Evolutionary conservation across 2,329 filamentous ascomycete species (phyloP).

Genomic region (Trichoderma guizhouense): DNA sequence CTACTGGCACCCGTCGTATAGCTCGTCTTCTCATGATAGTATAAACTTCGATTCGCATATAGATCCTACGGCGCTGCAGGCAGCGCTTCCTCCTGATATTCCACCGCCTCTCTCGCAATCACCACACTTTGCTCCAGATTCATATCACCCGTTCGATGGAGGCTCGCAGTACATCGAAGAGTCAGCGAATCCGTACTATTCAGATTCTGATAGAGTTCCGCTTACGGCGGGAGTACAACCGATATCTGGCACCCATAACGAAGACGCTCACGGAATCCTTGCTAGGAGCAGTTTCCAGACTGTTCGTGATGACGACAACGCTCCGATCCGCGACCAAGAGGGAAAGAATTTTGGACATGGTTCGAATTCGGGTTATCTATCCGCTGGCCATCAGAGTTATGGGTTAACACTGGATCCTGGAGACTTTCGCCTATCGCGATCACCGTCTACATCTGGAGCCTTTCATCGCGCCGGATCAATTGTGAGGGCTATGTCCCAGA

Average conservation of each 20-base stretch:
- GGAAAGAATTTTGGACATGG: constrained; percentile 52
- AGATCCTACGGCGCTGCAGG: constrained; percentile 51
- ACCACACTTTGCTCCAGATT: constrained; percentile 28
- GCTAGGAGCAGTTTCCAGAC: constrained; percentile 57
- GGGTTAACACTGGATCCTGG: constrained; percentile 54
- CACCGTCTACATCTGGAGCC: constrained; percentile 61
- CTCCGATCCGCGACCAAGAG: constrained; percentile 48
- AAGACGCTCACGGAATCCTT: constrained; percentile 39
- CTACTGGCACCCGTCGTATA: constrained; percentile 52
- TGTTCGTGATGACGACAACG: constrained; percentile 53
- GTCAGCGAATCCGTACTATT: constrained; percentile 34
- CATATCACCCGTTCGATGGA: constrained; percentile 32
- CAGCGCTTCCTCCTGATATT: constrained; percentile 53
- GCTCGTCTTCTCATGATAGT: constrained; percentile 35
- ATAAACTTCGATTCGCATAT: constrained; percentile 47
- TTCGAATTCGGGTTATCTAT: constrained; percentile 56
- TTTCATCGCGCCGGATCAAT: constrained; percentile 70
- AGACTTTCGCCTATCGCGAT: constrained; percentile 55
- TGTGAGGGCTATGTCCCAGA: constrained; percentile 85
- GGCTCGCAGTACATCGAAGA: constrained; percentile 35
- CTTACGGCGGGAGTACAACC: constrained; percentile 55
- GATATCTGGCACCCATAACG: constrained; percentile 48
- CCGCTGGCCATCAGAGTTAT: constrained; percentile 50
- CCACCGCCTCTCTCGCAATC: constrained; percentile 28
- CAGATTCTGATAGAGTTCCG: constrained; percentile 58